Evolutionary conservation across 768 basidiomycete species (phyloP), one percentile per base, ranked within the genome.

Genomic region (Pleurotus ostreatus): DNA sequence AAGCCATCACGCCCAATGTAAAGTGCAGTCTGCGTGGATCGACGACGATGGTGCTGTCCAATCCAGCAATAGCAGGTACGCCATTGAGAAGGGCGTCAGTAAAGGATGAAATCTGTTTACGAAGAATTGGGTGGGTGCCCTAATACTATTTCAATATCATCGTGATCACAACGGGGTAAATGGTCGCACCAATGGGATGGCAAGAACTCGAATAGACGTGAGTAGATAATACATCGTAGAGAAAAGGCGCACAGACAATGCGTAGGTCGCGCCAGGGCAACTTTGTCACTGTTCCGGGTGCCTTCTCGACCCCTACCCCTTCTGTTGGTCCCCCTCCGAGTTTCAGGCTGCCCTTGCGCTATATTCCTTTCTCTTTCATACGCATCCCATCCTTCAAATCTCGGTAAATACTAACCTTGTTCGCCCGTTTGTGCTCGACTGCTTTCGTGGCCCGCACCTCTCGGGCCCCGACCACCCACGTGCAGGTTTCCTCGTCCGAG

Each of bases 1-100:
- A 81, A 0, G 79, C 70, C 85, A 92, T 86, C 1, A 89, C 87
- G 1, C 88, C 89, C 2, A 92, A 70, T 0, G 89, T 91, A 56
- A 91, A 68, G 66, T 92, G 89, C 43, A 90, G 68, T n/a, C 88
- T 67, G 8, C 74, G 63, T 0, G 80, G 79, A 43, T 78, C 73
- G 55, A 89, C 76, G 53, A 87, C 67, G 60, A 91, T 81, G 2
- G 79, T 74, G 7, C 62, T 63, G 67, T 92, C 85, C 3, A 92
- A 71, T 0, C 89, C 89, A 6, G 69, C 61, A 2, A 79, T 69
- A 0, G 56, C 18, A 55, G 61, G 65, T 16, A 68, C 60, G 49
- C 58, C 60, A 58, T 77, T 65, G 6, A 86, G 71, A 0, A 87
- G 76, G 0, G 73, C 60, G 60, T 56, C 51, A 55, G 70, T 73